Evolutionary conservation across 2,329 filamentous ascomycete species (phyloP), one percentile per base, ranked within the genome.

Genomic region (Drechslerella dactyloides): DNA sequence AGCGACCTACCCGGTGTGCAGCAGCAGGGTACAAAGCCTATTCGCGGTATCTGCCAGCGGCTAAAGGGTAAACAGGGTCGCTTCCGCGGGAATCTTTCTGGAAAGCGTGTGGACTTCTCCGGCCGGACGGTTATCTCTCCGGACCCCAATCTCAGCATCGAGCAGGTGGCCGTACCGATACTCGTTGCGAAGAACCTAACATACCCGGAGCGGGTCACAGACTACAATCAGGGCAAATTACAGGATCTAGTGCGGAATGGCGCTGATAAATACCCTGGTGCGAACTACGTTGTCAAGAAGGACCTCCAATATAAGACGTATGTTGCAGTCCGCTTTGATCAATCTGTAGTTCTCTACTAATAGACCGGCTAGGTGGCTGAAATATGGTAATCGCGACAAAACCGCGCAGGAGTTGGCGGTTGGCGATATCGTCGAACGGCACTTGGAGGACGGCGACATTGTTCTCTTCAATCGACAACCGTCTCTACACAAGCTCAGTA

Each of bases 91-190:
- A 99, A 99, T 77, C 81, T 99, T 69, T 97, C 93, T 0, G 94
- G 94, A 78, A 99, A 99, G 81, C 93, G 94, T 85, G 94, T 99
- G 60, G 93, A 99, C 79, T 99, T 97, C 80, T 99, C 94, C 10
- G 94, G 92, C 17, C 88, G 94, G 79, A 99, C 94, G 0, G 94
- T 99, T 80, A 99, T 99, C 80, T 96, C 93, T 0, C 94, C 94
- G 0, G 94, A 99, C 80, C 94, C 94, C 1, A 99, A 99, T 76
- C 80, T 99, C 54, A 88, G 90, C 17, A 91, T 99, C 74, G 91
- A 97, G 75, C 88, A 99, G 80, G 94, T 99, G 37, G 93, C 93
- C 2, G 89, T 99, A 30, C 94, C 94, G 0, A 84, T 89, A 70
- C 84, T 96, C 17, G 93, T 99, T n/a, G 94, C 94, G 2, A 96